Conservation (phyloP, 495 filamentous ascomycete genomes). For the Lasiosphaeria hispida region DNA sequence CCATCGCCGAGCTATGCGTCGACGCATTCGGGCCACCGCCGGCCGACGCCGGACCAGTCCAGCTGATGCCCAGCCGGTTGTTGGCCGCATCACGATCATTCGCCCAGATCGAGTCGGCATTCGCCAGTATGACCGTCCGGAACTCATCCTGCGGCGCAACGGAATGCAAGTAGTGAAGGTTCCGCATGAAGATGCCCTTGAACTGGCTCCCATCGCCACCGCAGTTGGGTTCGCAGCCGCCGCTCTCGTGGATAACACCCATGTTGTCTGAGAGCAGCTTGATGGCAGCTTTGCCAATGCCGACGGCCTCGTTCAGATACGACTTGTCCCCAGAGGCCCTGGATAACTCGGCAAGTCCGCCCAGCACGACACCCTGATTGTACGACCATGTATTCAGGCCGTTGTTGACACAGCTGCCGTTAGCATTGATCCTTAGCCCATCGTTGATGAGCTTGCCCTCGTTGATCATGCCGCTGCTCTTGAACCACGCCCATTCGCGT, state of each 20-base stretch:
- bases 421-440: slow-evolving; percentile 47
- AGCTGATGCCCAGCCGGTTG: slow-evolving; percentile 55
- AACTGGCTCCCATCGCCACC: slow-evolving; percentile 65
- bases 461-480: slow-evolving; percentile 62
- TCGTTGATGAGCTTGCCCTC: slow-evolving; percentile 66
- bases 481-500: slow-evolving; percentile 68
- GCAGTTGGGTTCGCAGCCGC: slow-evolving; percentile 59
- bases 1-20: slow-evolving; percentile 66
- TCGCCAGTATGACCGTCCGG: slow-evolving; percentile 54
- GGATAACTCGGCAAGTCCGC: slow-evolving; percentile 66
- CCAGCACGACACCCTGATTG: slow-evolving; percentile 78
- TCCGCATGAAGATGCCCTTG: slow-evolving; percentile 78
- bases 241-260: slow-evolving; percentile 62
- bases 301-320: slow-evolving; percentile 55
- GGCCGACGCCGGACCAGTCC: slow-evolving; percentile 58
- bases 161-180: slow-evolving; percentile 57
- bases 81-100: slow-evolving; percentile 51
- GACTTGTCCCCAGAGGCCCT: slow-evolving; percentile 51
- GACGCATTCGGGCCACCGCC: slow-evolving; percentile 38
- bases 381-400: slow-evolving; percentile 65
- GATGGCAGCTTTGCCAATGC: slow-evolving; percentile 66
- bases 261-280: slow-evolving; percentile 49
- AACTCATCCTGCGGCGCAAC: slow-evolving; percentile 51
- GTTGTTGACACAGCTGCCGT: slow-evolving; percentile 63
- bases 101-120: slow-evolving; percentile 66